Conservation (phyloP, 352 stramenopile species). For the Pythium aphanidermatum region DNA sequence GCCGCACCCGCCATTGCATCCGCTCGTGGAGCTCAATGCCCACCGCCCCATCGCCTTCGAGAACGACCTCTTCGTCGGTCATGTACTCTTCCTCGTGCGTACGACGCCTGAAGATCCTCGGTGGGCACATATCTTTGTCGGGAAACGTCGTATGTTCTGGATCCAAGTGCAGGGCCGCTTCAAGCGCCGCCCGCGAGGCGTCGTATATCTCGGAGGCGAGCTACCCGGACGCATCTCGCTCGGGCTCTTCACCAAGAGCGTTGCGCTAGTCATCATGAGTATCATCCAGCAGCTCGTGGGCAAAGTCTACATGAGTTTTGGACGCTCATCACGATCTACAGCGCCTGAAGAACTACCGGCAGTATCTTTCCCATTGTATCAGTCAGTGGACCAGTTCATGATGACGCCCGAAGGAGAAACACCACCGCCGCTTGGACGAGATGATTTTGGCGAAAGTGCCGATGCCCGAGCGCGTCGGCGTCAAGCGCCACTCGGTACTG, state of each 20-base stretch:
- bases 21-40: constrained; percentile 50
- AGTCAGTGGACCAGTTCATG: constrained; percentile 79
- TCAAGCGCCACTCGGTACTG: constrained; percentile 41
- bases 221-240: constrained; percentile 53
- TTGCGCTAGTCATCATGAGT: constrained; percentile 71
- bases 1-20: background rate
- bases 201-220: constrained; percentile 71
- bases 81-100: constrained; percentile 77
- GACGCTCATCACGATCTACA: constrained; percentile 17
- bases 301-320: constrained; percentile 69
- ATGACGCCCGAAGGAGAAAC: constrained; percentile 44
- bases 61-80: constrained; percentile 81
- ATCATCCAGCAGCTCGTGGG: constrained; percentile 66
- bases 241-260: constrained; percentile 69
- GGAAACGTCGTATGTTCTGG: constrained; percentile 77
- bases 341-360: constrained; percentile 52
- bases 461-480: constrained; percentile 30
- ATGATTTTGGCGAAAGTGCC: constrained; percentile 62
- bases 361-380: constrained; percentile 71
- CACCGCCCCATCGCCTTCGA: constrained; percentile 64
- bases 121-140: constrained; percentile 50
- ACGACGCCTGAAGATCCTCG: constrained; percentile 48
- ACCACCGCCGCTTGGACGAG: constrained; percentile 44
- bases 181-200: constrained; percentile 45
- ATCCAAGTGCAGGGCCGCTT: constrained; percentile 86